Conservation (phyloP, 1,284 basidiomycete species). For the Leccinum pachyderme region DNA sequence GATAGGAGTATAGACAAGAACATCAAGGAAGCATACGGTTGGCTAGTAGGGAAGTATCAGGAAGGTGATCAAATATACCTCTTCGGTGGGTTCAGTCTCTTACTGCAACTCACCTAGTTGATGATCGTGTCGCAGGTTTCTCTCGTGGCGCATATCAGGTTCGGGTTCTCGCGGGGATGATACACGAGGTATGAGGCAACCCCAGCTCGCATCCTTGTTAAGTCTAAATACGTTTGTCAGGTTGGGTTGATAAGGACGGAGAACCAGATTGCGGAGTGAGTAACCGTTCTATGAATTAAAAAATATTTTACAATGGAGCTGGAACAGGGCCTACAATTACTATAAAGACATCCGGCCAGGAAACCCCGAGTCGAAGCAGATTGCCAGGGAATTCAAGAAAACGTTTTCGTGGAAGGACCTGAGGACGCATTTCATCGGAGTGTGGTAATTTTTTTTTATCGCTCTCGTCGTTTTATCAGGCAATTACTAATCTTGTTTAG, state of each 20-base stretch:
- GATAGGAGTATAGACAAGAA: conserved; percentile 29
- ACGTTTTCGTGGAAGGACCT: conserved; percentile 36
- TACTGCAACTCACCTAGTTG: background rate
- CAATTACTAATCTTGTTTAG: conserved; percentile 20
- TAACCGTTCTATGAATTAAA: background rate
- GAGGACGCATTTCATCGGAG: conserved; percentile 42
- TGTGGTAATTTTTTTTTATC: conserved; percentile 30
- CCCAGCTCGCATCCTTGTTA: background rate
- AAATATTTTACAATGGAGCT: background rate
- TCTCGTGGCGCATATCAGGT: conserved; percentile 48
- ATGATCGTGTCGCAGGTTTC: conserved; percentile 33
- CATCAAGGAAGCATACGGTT: conserved; percentile 38
- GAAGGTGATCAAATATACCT: conserved; percentile 42
- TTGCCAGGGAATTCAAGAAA: conserved; percentile 33
- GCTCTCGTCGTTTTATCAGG: background rate
- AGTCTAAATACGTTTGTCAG: conserved; percentile 7
- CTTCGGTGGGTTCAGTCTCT: conserved; percentile 33
- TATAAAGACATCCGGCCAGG: conserved; percentile 27
- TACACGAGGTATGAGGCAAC: conserved; percentile 33
- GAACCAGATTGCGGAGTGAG: conserved; percentile 27
- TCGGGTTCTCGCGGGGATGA: conserved; percentile 42
- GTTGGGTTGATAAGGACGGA: conserved; percentile 27
- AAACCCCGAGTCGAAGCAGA: conserved; percentile 17
- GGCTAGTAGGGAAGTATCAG: conserved; percentile 38
- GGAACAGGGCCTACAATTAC: conserved; percentile 38